Base-by-base conservation (phyloP, 2,329 filamentous ascomycete genomes). In the Talaromyces sp. region DNA sequence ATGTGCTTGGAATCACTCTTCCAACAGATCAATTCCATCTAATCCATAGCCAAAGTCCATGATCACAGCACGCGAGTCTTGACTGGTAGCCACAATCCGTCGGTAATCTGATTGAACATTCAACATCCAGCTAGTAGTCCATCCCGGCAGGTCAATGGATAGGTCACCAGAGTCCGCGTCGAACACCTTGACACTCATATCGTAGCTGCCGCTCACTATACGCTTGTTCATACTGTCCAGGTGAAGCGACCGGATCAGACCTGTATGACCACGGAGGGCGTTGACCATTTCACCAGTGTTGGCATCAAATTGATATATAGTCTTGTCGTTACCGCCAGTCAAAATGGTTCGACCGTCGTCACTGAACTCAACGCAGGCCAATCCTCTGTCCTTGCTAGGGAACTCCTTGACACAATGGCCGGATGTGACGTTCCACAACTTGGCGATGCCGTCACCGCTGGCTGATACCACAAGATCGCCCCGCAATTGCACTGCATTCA, bases 41-140 rank as follows among this genome's bases (percentile, higher is more conserved):
- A 84, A 73, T 16, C 78, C 76, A 65, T 82, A 82, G 14, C 85
- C 94, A 76, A 97, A 99, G 75, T 99, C 94, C 81, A 97, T 87
- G 55, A 99, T 88, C 53, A 97, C 77, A 47, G 95, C 91, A 69
- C 95, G 88, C 30, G 92, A 89, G 66, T 97, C 92, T 73, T 99
- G 94, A 45, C 92, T 94, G 0, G 93, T 96, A 64, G 91, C 94
- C 57, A 99, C 90, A 58, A 99, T 94, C 56, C 94, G 86, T 54
- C 93, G 83, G 73, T 97, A 97, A 70, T 99, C 93, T 58, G 90
- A 92, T 80, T 97, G 97, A 47, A 94, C 94, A 59, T 90, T 92
- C 54, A 99, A 77, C 67, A 99, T 95, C 94, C 94, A 99, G 74
- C 91, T 96, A 10, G 88, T 88, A 53, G 96, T 96, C 91, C 92